Conservation (phyloP, 192 early-diverging fungal genomes). For the Endogone sp. region DNA sequence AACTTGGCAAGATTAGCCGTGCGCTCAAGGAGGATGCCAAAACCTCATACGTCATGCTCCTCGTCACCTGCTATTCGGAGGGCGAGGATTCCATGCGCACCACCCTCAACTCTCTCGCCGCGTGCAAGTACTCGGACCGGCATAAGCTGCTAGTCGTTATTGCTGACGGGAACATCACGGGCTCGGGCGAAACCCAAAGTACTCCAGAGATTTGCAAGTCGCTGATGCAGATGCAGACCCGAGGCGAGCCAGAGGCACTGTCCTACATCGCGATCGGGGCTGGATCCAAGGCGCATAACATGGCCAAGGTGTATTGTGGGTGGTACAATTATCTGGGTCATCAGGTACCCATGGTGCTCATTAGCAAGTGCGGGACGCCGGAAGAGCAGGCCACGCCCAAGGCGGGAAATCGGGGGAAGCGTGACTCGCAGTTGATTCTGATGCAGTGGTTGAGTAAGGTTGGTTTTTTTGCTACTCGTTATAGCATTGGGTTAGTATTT, state of each 20-base stretch:
- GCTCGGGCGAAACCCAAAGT: slow-evolving; percentile 63
- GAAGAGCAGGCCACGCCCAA: slow-evolving; percentile 55
- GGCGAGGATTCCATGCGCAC: slow-evolving; percentile 71
- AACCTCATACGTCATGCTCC: slow-evolving; percentile 67
- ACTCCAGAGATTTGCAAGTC: slow-evolving; percentile 78
- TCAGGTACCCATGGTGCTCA: slow-evolving; percentile 61
- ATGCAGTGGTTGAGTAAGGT: slow-evolving; percentile 86
- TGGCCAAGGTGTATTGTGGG: slow-evolving; percentile 75
- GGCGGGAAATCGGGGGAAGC: slow-evolving; percentile 88
- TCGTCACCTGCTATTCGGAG: slow-evolving; percentile 93
- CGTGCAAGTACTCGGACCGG: slow-evolving; percentile 77
- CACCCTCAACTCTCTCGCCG: slow-evolving; percentile 83
- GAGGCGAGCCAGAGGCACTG: slow-evolving; percentile 47
- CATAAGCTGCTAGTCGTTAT: slow-evolving; percentile 86
- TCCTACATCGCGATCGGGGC: slow-evolving; percentile 68
- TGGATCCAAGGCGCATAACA: slow-evolving; percentile 66
- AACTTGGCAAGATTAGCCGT: slow-evolving; percentile 81
- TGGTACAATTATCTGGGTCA: slow-evolving; percentile 57
- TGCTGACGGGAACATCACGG: slow-evolving; percentile 88
- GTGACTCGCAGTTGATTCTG: slow-evolving; percentile 90
- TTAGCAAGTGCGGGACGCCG: slow-evolving; percentile 71
- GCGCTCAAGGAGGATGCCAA: too few species aligned
- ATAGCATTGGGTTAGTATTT: too few species aligned
- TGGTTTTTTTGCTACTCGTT: too few species aligned
- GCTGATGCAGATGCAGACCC: slow-evolving; percentile 62